Base-by-base conservation (phyloP, 441 rosid genomes). In the Cnidoscolus chayamansa region DNA sequence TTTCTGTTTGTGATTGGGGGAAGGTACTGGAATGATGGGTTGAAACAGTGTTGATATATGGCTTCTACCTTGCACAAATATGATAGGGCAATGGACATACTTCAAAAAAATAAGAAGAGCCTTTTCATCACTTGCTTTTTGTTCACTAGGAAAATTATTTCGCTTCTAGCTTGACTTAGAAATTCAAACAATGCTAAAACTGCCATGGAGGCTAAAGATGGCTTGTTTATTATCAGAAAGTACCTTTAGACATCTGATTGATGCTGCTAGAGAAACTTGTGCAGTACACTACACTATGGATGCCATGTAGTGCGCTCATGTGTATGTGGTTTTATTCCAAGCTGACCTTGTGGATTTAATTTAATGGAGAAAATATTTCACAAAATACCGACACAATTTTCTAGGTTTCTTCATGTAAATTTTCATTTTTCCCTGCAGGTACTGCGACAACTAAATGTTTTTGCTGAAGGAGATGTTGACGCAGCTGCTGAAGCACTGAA, bases 401-500 rank as follows among this genome's bases (percentile, higher is more conserved):
- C 15, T 50, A 60, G n/a, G 45, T 75, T 54, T 54, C 2, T 48
- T 70, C 25, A 47, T 74, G 19, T 68, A 60, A 45, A 71, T 75
- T 12, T 45, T 13, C 64, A 7, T 49, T 50, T 68, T 65, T 17
- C 48, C 48, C 58, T 43, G 47, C 82, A 83, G 98, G 98, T 95
- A 69, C 74, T 95, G 65, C 55, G 76, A 75, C 90, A 89, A 71
- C 87, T 95, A 30, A 83, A 89, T 56, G 90, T 92, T 51, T 95
- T 92, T 71, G 84, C 96, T n/a, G 78, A 82, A 67, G 91, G 86
- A 63, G 97, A 94, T 71, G 60, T 86, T 9, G 81, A 72, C 53
- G 70, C 88, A 40, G 99, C 97, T 68, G 89, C 97, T 10, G 96
- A 92, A 66, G 94, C 98, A 57, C 73, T 95, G 35, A 79, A 91